phyloP scores from a whole-genome alignment of 192 early-diverging fungal genomes.

The Backusella parvicylindrica region DNA sequence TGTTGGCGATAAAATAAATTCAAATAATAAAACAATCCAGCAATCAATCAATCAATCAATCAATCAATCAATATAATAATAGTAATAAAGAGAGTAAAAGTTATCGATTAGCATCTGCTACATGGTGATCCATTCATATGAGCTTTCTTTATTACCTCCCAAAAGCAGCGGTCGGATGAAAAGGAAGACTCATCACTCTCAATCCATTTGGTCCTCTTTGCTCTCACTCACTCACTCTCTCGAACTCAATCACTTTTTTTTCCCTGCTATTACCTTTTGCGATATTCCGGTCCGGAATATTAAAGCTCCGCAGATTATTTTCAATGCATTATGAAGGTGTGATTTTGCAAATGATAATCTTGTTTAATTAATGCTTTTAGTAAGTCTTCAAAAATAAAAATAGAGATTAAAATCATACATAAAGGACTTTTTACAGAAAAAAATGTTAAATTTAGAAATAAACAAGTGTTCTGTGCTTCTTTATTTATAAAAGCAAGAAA shows the following conservation, averaged over 20 bases:
- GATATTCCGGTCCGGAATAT: not conserved
- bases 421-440: too few relatives aligned
- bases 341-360: too few relatives aligned
- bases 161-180: constrained; percentile 8
- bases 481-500: not conserved
- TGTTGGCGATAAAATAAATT: not conserved
- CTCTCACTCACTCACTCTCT: not conserved
- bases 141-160: not conserved
- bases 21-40: too few relatives aligned
- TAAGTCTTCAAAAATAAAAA: too few relatives aligned
- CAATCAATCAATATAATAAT: not conserved
- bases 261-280: not conserved
- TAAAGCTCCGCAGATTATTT: not conserved
- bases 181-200: constrained; percentile 1
- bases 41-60: not conserved
- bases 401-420: too few relatives aligned
- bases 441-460: too few relatives aligned
- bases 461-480: not conserved
- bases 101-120: not conserved
- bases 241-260: not conserved
- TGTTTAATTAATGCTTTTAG: too few relatives aligned
- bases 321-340: too few relatives aligned
- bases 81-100: not conserved
- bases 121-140: not conserved
- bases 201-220: constrained; percentile 1